Percentiles rank a stretch among this genome's conserved stretches.
These are phyloP conservation scores for Backusella parvicylindrica DNA, from an alignment of 192 early-diverging fungal species.

Conservation along the genomic window DNA sequence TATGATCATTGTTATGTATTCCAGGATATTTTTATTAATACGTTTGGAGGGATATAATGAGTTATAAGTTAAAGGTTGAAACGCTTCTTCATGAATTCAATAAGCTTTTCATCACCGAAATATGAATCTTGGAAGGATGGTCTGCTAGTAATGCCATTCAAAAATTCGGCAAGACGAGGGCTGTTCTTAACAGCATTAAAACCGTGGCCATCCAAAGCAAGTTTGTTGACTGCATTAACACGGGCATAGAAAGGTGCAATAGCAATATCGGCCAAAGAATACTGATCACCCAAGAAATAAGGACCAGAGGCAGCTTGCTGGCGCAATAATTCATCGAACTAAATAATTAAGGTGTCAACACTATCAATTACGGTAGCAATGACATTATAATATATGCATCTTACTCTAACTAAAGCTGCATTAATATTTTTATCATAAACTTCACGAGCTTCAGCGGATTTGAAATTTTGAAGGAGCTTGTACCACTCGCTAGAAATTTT, in stretches of 20 bases:
- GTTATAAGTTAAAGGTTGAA: slow-evolving; percentile 1
- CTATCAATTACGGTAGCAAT: not conserved
- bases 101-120: slow-evolving; percentile 4
- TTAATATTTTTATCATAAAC: slow-evolving; percentile 27
- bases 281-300: slow-evolving; percentile 45
- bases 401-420: slow-evolving; percentile 20
- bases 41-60: not conserved
- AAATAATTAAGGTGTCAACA: not conserved
- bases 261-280: slow-evolving; percentile 45
- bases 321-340: slow-evolving; percentile 36
- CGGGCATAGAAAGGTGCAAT: slow-evolving; percentile 43
- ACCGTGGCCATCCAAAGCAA: slow-evolving; percentile 10
- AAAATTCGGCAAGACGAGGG: slow-evolving; percentile 11
- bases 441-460: slow-evolving; percentile 20
- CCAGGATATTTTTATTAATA: not conserved
- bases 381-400: not conserved
- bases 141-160: slow-evolving; percentile 1
- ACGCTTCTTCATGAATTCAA: slow-evolving; percentile 2
- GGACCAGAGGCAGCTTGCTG: slow-evolving; percentile 35
- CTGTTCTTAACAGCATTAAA: slow-evolving; percentile 1
- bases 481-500: slow-evolving; percentile 22
- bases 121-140: slow-evolving; percentile 15
- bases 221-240: slow-evolving; percentile 1
- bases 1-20: not conserved
- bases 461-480: slow-evolving; percentile 20